These are phyloP conservation scores for Yamadazyma aaseri DNA, from an alignment of 1,139 yeast species.

Conservation along the genomic window DNA sequence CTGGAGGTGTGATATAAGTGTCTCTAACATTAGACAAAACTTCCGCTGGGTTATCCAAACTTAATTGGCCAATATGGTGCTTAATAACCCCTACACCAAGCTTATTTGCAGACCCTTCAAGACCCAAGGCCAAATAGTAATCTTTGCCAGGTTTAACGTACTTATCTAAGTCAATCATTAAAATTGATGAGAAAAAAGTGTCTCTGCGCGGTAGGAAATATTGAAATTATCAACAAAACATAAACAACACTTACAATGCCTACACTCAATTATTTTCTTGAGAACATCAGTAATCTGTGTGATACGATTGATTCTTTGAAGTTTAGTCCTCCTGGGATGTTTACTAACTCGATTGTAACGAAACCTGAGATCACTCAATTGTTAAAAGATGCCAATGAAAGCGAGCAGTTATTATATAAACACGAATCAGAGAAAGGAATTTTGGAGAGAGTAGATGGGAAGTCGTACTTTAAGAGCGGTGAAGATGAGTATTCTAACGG, in stretches of 20 bases:
- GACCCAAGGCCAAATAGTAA: conserved; percentile 74
- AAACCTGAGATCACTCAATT: conserved; percentile 58
- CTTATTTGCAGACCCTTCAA: conserved; percentile 97
- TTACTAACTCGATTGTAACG: conserved; percentile 60
- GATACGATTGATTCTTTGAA: conserved; percentile 27
- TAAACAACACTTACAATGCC: conserved; percentile 17
- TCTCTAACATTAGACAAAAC: conserved; percentile 88
- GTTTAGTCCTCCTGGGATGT: conserved; percentile 57
- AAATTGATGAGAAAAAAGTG: conserved; percentile 1
- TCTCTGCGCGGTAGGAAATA: background rate
- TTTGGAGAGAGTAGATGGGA: conserved; percentile 42
- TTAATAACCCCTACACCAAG: conserved; percentile 89
- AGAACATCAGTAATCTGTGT: conserved; percentile 22
- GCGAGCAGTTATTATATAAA: conserved; percentile 51
- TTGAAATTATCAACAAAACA: conserved; percentile 1
- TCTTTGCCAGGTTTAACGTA: conserved; percentile 42
- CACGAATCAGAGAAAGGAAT: conserved; percentile 21
- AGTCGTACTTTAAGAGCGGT: conserved; percentile 26
- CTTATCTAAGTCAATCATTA: conserved; percentile 38
- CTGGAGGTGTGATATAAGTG: conserved; percentile 95
- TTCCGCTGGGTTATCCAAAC: conserved; percentile 58
- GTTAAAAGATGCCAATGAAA: conserved; percentile 57
- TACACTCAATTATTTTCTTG: conserved; percentile 24
- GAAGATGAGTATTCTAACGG: conserved; percentile 21
- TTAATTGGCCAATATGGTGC: conserved; percentile 58